A percentile compares a stretch with the other conserved stretches of the same genome.
Conservation (phyloP, 2,329 filamentous ascomycete species). For the Aspergillus sp. region DNA sequence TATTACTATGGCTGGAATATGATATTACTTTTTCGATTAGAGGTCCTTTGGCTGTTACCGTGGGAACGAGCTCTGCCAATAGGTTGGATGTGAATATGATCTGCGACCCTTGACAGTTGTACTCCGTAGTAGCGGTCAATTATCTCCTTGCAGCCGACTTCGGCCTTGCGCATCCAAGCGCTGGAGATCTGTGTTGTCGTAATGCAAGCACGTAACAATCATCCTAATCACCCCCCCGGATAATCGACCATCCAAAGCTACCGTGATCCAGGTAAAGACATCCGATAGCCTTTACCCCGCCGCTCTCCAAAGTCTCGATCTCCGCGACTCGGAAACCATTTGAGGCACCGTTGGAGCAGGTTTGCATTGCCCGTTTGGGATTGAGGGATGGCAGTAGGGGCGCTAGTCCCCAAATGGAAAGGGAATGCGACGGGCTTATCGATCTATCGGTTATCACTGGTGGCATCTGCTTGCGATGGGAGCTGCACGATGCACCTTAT, state of each 20-base stretch:
- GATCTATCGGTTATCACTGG: not conserved
- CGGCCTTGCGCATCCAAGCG: too few species aligned
- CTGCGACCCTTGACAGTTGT: too few species aligned
- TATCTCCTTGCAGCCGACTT: too few species aligned
- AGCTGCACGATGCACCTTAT: not conserved
- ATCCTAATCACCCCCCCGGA: not conserved
- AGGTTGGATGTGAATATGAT: not conserved
- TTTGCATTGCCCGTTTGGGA: not conserved
- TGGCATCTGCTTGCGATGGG: not conserved
- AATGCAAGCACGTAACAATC: not conserved
- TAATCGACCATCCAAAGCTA: not conserved
- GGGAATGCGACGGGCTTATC: not conserved
- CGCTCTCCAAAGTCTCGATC: not conserved
- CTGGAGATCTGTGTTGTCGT: not conserved
- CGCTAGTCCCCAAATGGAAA: not conserved
- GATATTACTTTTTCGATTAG: conserved; percentile 14
- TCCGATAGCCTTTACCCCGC: not conserved
- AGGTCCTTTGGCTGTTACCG: not conserved
- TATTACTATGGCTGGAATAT: conserved; percentile 27
- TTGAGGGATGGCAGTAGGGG: not conserved
- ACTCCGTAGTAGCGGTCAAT: too few species aligned
- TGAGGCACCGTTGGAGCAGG: not conserved
- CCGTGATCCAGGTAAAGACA: not conserved
- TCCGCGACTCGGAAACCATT: not conserved
- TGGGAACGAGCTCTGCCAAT: not conserved